These are phyloP conservation scores for Epichloe scottii DNA, from an alignment of 2,329 filamentous ascomycete species.

Conservation along the genomic window DNA sequence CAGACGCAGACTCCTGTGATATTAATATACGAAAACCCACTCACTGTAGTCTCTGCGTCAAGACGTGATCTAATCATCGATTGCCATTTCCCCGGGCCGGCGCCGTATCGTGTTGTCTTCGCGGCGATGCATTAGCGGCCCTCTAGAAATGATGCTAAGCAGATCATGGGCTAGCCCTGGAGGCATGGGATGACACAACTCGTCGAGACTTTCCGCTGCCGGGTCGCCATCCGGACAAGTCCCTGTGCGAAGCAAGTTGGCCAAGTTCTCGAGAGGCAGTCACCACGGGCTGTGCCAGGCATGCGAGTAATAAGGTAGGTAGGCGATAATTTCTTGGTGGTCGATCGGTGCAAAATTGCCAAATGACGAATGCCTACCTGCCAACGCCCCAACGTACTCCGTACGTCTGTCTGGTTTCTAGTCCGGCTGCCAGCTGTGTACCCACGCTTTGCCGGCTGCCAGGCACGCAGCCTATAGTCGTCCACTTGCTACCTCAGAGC, in stretches of 20 bases:
- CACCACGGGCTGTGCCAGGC: not conserved
- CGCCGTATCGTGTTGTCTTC: too few species aligned
- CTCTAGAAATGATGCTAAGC: too few species aligned
- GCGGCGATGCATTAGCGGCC: too few species aligned
- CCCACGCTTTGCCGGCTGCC: not conserved
- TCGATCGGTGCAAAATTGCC: not conserved
- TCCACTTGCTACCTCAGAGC: not conserved
- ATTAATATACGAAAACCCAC: not conserved
- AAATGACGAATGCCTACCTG: not conserved
- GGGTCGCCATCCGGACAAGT: too few species aligned
- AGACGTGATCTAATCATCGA: not conserved
- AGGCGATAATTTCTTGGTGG: not conserved
- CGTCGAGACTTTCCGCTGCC: too few species aligned
- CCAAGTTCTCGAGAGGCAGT: too few species aligned
- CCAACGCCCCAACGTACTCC: too few species aligned
- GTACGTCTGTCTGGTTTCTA: too few species aligned
- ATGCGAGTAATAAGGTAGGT: not conserved
- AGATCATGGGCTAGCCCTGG: too few species aligned
- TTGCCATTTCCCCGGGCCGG: not conserved
- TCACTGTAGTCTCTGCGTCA: not conserved
- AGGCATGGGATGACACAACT: too few species aligned
- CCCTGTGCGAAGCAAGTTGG: too few species aligned
- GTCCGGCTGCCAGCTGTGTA: too few species aligned
- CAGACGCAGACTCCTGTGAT: not conserved
- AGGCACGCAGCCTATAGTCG: not conserved